Evolutionary conservation across 2,329 filamentous ascomycete species (phyloP), one percentile per base, ranked within the genome.

Genomic region (Botrytis cinerea): DNA sequence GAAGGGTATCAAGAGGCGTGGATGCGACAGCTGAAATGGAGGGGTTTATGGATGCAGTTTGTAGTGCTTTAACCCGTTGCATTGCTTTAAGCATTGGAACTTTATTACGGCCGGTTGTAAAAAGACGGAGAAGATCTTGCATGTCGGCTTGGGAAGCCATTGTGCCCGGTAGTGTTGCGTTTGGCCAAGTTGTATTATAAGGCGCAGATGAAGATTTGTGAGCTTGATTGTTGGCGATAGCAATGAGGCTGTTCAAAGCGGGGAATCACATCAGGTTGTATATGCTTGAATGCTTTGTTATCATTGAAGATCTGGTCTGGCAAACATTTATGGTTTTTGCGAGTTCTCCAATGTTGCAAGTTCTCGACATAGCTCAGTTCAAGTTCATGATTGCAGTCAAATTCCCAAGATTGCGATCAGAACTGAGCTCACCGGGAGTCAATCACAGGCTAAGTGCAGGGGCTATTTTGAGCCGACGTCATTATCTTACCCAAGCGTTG

Each of bases 81-180:
- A 91, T 87, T 40, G 88, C 88, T 71, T 85, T 85, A 80, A 90
- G 84, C 82, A 90, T 88, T 5, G 88, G 83, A 70, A 89, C 82
- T 78, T 88, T 90, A 71, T 88, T 87, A 32, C 80, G 78, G 14
- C 80, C 80, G 64, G 85, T 84, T 5, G 87, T 90, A 76, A 91
- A 82, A 72, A 90, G 84, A 64, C 88, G 87, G 71, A 91, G 83
- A 25, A 91, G 84, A 78, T 89, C 88, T 77, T 90, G 88, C 35
- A 91, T 81, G 76, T 91, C 88, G 1, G 86, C 28, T 35, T 70
- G 68, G 16, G 68, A 70, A 3, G 70, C 51, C 70, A 71, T 71
- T 9, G 40, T 66, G 25, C 20, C 45, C 12, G 28, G 8, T 43
- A 6, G 8, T 28, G 25, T 57, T 57, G n/a, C 51, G 51, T 57